Conservation (phyloP, 2,329 filamentous ascomycete genomes). For the Calonectria crousiana region DNA sequence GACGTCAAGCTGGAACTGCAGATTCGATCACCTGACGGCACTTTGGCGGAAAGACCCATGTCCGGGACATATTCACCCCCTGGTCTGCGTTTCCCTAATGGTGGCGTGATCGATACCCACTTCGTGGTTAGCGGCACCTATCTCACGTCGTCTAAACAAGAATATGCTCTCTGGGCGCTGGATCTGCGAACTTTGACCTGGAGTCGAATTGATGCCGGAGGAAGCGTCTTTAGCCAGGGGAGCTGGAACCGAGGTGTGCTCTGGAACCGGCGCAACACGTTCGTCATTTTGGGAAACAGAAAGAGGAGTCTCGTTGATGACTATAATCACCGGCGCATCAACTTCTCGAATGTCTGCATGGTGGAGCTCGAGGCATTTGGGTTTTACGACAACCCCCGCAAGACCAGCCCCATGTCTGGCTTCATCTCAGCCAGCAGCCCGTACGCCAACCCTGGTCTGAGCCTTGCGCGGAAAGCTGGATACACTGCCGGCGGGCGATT, state of each 20-base stretch:
- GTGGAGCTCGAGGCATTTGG: conserved; percentile 98
- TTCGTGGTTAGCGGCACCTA: conserved; percentile 99
- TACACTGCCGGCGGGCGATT: conserved; percentile 80
- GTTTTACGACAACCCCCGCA: conserved; percentile 94
- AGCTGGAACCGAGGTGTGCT: conserved; percentile 97
- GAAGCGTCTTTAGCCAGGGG: conserved; percentile 93
- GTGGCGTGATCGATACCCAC: conserved; percentile 93
- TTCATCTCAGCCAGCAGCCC: conserved; percentile 87
- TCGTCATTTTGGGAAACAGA: conserved; percentile 94
- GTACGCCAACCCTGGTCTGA: conserved; percentile 68
- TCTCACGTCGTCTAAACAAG: conserved; percentile 96
- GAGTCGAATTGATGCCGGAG: conserved; percentile 95
- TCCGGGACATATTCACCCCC: conserved; percentile 87
- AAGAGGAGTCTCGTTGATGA: conserved; percentile 96
- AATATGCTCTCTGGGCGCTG: conserved; percentile 96
- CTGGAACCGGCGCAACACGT: conserved; percentile 94
- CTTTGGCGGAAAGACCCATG: conserved; percentile 89
- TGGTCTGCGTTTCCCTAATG: conserved; percentile 94
- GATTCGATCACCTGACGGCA: conserved; percentile 85
- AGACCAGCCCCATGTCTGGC: conserved; percentile 80
- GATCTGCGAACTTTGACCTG: conserved; percentile 90
- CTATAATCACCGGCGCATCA: conserved; percentile 97
- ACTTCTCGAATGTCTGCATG: conserved; percentile 96
- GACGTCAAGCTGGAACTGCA: conserved; percentile 97
- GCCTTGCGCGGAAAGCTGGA: conserved; percentile 69